Evolutionary conservation across 1,139 yeast genomes (phyloP).

Genomic region (Dujonia santamariae): DNA sequence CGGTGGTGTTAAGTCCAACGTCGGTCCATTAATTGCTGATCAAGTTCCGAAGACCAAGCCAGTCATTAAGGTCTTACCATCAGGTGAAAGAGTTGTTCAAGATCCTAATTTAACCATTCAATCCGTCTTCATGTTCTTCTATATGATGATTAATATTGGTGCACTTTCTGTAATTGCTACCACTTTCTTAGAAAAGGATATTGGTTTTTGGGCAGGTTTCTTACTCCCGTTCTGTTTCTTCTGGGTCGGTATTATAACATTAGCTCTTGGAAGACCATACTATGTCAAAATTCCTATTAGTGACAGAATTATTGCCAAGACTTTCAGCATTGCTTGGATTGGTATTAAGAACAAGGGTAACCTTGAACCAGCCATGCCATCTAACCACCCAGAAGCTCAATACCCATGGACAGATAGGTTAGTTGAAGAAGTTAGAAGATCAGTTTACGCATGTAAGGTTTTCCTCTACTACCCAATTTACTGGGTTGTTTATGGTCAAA

Average conservation of each 20-base stretch:
- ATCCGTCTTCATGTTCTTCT: constrained; percentile 41
- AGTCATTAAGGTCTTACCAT: constrained; percentile 27
- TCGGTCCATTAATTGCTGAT: constrained; percentile 77
- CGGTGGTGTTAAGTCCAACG: constrained; percentile 79
- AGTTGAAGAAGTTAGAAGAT: constrained; percentile 60
- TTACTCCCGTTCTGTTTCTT: constrained; percentile 65
- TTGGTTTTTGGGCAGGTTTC: constrained; percentile 45
- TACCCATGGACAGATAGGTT: constrained; percentile 60
- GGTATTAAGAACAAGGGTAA: constrained; percentile 48
- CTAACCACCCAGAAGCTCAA: constrained; percentile 35
- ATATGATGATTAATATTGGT: constrained; percentile 42
- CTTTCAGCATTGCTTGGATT: constrained; percentile 48
- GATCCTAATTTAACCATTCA: constrained; percentile 43
- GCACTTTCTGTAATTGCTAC: constrained; percentile 41
- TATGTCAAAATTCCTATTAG: constrained; percentile 62
- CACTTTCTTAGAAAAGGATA: constrained; percentile 34
- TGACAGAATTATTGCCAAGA: constrained; percentile 58
- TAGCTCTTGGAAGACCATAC: constrained; percentile 52
- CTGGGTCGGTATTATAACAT: constrained; percentile 55
- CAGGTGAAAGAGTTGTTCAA: constrained; percentile 37
- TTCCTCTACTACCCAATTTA: constrained; percentile 60
- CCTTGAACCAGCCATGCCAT: constrained; percentile 56
- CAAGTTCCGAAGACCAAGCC: constrained; percentile 51
- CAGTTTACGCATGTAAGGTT: constrained; percentile 61
- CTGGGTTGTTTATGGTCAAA: constrained; percentile 69